A percentile compares a stretch with the other conserved stretches of the same genome.
Conservation (phyloP, 2,329 filamentous ascomycete genomes). For the Trichoderma citrinoviride region DNA sequence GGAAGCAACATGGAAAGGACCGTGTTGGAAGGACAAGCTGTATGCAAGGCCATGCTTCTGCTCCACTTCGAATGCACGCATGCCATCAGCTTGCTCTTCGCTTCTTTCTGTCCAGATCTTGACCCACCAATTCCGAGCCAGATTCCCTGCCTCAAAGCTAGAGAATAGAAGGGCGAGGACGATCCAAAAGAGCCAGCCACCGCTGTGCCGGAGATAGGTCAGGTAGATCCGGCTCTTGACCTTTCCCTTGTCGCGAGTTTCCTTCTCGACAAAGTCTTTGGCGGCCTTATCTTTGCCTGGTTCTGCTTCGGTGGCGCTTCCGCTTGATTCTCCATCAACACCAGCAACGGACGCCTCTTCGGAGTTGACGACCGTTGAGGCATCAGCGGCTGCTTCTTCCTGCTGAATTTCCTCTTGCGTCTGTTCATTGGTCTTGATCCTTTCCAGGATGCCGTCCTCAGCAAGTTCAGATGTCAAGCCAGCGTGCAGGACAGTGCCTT, state of each 20-base stretch:
- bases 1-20: constrained; percentile 41
- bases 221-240: constrained; percentile 66
- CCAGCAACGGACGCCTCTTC: constrained; percentile 46
- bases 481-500: constrained; percentile 62
- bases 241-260: constrained; percentile 67
- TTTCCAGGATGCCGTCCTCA: constrained; percentile 53
- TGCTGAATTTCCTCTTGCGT: constrained; percentile 41
- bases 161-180: constrained; percentile 54
- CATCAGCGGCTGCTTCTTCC: constrained; percentile 46
- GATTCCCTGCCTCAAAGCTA: constrained; percentile 51
- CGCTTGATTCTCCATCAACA: constrained; percentile 37
- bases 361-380: constrained; percentile 53
- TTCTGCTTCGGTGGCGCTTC: constrained; percentile 46
- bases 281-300: constrained; percentile 45
- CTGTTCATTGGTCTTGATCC: constrained; percentile 58
- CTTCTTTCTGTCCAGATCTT: constrained; percentile 55
- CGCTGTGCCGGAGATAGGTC: constrained; percentile 65
- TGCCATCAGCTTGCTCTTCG: constrained; percentile 3
- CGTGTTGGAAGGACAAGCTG: constrained; percentile 47
- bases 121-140: constrained; percentile 65
- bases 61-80: constrained; percentile 26
- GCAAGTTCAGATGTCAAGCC: constrained; percentile 65
- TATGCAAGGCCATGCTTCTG: constrained; percentile 41
- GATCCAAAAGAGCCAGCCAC: constrained; percentile 60
- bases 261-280: constrained; percentile 74